phyloP scores from a whole-genome alignment of 2,329 filamentous ascomycete genomes.

The Hypoxylon sp. region DNA sequence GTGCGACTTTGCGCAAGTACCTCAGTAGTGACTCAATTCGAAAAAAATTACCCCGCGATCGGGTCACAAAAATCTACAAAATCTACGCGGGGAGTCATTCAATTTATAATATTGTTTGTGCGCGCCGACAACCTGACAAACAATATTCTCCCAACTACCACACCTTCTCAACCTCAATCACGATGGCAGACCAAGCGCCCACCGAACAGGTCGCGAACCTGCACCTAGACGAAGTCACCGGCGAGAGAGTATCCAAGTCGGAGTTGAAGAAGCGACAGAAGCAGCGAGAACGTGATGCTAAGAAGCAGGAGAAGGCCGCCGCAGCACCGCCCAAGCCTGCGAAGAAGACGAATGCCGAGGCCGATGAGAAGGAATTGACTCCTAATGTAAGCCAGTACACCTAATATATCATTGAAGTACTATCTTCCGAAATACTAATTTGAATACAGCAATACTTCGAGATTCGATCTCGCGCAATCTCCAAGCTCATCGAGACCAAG shows the following conservation, averaged over 20 bases:
- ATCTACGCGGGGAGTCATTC: conserved; percentile 13
- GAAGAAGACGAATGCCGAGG: conserved; percentile 68
- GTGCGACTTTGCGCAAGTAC: conserved; percentile 19
- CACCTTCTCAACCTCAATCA: conserved; percentile 7
- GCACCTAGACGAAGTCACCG: conserved; percentile 91
- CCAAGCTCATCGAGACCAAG: conserved; percentile 79
- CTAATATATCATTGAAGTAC: conserved; percentile 21
- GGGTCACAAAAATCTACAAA: conserved; percentile 40
- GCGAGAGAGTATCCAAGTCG: conserved; percentile 87
- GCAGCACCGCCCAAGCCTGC: conserved; percentile 72
- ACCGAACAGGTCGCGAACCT: conserved; percentile 77
- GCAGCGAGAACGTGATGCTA: conserved; percentile 86
- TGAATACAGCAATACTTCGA: conserved; percentile 81
- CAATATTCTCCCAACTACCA: background rate
- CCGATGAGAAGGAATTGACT: conserved; percentile 79
- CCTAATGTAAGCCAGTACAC: conserved; percentile 71
- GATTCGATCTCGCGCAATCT: conserved; percentile 87
- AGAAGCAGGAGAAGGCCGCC: conserved; percentile 89
- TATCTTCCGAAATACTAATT: conserved; percentile 4
- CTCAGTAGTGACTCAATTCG: conserved; percentile 35
- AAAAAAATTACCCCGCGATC: conserved; percentile 47
- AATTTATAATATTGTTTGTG: conserved; percentile 17
- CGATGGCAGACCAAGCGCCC: conserved; percentile 55
- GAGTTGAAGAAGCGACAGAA: conserved; percentile 97
- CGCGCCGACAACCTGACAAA: background rate